Conservation (phyloP, 345 rosid genomes). For the Salix dunnii region DNA sequence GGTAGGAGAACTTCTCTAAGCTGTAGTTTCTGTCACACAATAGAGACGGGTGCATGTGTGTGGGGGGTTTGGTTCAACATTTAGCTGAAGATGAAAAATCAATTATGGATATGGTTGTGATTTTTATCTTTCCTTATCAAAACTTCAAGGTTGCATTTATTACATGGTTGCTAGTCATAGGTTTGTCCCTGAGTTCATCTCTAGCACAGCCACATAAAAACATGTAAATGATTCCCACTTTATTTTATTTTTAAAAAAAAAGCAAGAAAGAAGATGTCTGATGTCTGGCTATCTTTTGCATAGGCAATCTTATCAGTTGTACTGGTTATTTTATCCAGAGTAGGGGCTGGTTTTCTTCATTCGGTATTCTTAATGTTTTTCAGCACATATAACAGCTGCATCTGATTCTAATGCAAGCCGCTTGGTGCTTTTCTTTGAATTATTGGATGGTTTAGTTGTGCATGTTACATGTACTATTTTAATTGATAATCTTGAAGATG, state of each 20-base stretch:
- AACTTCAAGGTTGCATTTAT: background rate
- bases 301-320: no score
- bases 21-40: background rate
- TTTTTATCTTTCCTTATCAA: no score
- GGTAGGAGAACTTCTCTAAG: slow-evolving; percentile 35
- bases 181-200: background rate
- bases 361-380: background rate
- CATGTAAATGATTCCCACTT: background rate
- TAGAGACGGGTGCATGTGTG: background rate
- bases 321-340: no score
- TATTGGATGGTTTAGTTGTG: background rate
- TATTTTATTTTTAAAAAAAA: no score
- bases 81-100: background rate
- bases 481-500: background rate
- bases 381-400: background rate
- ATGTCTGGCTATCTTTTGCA: background rate
- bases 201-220: background rate
- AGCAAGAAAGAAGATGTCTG: background rate
- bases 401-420: background rate
- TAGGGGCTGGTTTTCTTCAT: background rate
- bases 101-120: no score
- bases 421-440: background rate
- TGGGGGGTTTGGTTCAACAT: no score
- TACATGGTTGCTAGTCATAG: background rate
- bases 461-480: background rate